Evolutionary conservation across 2,329 filamentous ascomycete genomes (phyloP).

Genomic region (Fusarium xylarioides): DNA sequence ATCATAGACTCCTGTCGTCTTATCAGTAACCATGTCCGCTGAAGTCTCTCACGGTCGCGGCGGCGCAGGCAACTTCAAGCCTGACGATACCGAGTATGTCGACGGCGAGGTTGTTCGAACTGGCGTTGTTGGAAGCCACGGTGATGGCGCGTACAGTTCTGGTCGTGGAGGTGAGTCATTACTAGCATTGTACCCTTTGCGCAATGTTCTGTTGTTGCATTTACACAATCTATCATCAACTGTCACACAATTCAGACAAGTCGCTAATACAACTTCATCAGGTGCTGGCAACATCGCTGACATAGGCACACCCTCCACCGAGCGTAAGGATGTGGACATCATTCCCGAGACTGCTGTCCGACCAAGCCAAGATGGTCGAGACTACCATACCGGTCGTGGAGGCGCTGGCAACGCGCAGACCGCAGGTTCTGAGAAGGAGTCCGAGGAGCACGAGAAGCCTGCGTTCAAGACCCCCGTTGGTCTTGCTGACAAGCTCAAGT

Average conservation of each 20-base stretch:
- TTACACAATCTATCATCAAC: not conserved
- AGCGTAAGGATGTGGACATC: slow-evolving; percentile 61
- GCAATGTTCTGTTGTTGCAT: not conserved
- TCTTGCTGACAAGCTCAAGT: slow-evolving; percentile 66
- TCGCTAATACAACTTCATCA: slow-evolving; percentile 41
- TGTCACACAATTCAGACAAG: not conserved
- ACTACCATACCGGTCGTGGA: slow-evolving; percentile 68
- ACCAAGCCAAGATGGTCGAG: slow-evolving; percentile 56
- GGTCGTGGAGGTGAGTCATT: slow-evolving; percentile 64
- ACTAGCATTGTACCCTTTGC: not conserved
- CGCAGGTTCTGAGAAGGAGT: slow-evolving; percentile 46
- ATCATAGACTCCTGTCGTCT: slow-evolving; percentile 1
- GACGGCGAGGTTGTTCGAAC: slow-evolving; percentile 70
- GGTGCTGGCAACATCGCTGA: slow-evolving; percentile 69
- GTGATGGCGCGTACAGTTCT: slow-evolving; percentile 66
- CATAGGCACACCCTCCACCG: slow-evolving; percentile 48
- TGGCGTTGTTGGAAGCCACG: slow-evolving; percentile 63
- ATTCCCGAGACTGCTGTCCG: slow-evolving; percentile 63
- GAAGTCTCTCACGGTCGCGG: slow-evolving; percentile 70
- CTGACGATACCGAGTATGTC: slow-evolving; percentile 66
- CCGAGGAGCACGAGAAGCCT: slow-evolving; percentile 44
- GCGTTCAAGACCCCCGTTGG: slow-evolving; percentile 48
- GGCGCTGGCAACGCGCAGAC: slow-evolving; percentile 66
- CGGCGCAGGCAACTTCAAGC: slow-evolving; percentile 69
- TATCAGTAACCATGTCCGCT: slow-evolving; percentile 44